Evolutionary conservation across 345 rosid species (phyloP).

Genomic region (Leavenworthia alabamica): DNA sequence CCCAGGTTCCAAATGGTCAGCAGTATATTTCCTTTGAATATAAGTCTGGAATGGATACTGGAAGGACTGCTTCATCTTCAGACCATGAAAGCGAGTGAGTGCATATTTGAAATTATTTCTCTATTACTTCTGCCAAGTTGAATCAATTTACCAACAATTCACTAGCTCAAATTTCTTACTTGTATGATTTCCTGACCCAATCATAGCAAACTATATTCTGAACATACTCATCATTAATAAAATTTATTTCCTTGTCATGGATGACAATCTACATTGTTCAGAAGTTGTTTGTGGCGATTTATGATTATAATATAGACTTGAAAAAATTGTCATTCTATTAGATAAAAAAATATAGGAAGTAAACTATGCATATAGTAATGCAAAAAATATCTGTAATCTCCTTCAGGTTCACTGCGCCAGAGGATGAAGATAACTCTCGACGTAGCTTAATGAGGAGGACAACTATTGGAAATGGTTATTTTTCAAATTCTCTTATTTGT

Average conservation of each 20-base stretch:
- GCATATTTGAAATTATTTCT: constrained; percentile 15
- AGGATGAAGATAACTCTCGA: constrained; percentile 67
- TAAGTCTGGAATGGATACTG: constrained; percentile 89
- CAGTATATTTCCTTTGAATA: constrained; percentile 84
- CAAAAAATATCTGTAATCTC: background rate
- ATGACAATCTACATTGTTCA: constrained; percentile 4
- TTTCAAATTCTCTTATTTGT: background rate
- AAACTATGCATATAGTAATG: constrained; percentile 8
- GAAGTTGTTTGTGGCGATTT: constrained; percentile 11
- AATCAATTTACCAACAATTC: constrained; percentile 2
- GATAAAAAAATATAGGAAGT: background rate
- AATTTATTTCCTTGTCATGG: constrained; percentile 6
- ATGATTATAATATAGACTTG: background rate
- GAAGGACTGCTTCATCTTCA: constrained; percentile 87
- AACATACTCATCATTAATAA: background rate
- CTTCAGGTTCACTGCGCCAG: constrained; percentile 79
- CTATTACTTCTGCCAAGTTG: background rate
- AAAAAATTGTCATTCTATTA: background rate
- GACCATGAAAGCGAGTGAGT: constrained; percentile 99
- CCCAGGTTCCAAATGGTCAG: constrained; percentile 69
- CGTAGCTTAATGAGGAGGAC: constrained; percentile 64
- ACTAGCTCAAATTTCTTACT: background rate
- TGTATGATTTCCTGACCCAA: background rate
- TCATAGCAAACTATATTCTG: background rate
- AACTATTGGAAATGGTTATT: constrained; percentile 91